phyloP scores from a whole-genome alignment of 2,329 filamentous ascomycete genomes.

The Epichloe uncinata region DNA sequence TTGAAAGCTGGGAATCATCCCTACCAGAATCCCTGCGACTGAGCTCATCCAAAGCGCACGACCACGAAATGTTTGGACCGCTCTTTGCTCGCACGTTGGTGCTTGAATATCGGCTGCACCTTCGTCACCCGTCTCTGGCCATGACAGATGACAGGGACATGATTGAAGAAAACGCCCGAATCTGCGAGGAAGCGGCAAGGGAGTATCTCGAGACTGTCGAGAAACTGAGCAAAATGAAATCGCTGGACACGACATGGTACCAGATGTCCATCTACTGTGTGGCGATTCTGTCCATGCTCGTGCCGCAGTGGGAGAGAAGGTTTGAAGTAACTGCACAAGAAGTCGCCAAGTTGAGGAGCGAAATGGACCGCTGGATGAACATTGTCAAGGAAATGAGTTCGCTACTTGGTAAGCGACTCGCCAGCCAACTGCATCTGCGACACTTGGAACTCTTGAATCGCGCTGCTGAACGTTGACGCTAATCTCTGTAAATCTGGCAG shows the following conservation, averaged over 20 bases:
- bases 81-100: conserved; percentile 40
- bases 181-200: conserved; percentile 52
- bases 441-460: not conserved
- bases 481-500: conserved; percentile 16
- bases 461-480: conserved; percentile 3
- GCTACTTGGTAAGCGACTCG: conserved; percentile 41
- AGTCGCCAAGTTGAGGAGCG: conserved; percentile 44
- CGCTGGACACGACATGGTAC: conserved; percentile 68
- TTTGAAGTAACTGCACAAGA: conserved; percentile 45
- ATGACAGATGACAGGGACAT: conserved; percentile 39
- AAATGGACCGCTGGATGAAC: conserved; percentile 57
- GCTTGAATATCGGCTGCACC: conserved; percentile 44
- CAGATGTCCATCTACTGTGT: conserved; percentile 58
- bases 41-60: conserved; percentile 26
- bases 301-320: conserved; percentile 54
- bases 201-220: conserved; percentile 49
- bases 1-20: conserved; percentile 48
- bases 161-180: conserved; percentile 47
- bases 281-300: conserved; percentile 60
- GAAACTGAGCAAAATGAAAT: conserved; percentile 48
- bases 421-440: not conserved
- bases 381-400: conserved; percentile 54
- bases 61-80: conserved; percentile 35
- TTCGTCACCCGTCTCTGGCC: conserved; percentile 49
- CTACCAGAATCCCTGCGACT: conserved; percentile 47